Evolutionary conservation across 768 basidiomycete species (phyloP), one percentile per base, ranked within the genome.

Genomic region (Leccinellum rugosiceps): DNA sequence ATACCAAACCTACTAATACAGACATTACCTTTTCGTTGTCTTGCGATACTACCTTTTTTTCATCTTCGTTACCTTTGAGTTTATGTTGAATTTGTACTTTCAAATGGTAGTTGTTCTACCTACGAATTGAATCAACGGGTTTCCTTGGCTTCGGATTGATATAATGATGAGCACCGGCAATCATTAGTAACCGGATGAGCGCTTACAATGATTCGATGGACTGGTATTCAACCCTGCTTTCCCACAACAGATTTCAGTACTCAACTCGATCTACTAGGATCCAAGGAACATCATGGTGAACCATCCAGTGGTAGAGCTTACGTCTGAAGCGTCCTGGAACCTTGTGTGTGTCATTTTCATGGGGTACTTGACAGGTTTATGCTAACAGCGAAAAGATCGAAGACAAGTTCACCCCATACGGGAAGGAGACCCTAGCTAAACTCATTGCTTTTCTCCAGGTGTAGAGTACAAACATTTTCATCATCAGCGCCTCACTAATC

Each of bases 381-480:
- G 23, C 58, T 66, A 19, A 65, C 55, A 38, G 2, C 56, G 31
- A 14, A 23, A 52, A 93, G 91, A 76, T 95, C 58, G 90, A 96
- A 76, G 88, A 92, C 80, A 94, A 92, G 76, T 92, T 98, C 81
- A 92, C 93, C 6, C 83, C 87, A 7, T 90, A 82, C 65, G 97
- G 88, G 21, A 95, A 94, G 74, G 88, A 94, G 65, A 90, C 84
- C 5, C 78, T 99, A 38, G 81, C 84, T 35, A 94, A 87, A 66
- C 82, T 99, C 50, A 82, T 96, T 67, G 75, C 75, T 32, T 99
- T 98, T 71, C 80, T 95, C 54, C 84, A 93, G 77, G 94, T 92
- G 61, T 28, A 58, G 56, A 77, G 63, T 44, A 6, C 11, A 35
- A 26, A 26, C 50, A 15, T 31, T 7, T 17, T 46, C 11, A 7